Base-by-base conservation (phyloP, 1,284 basidiomycete genomes). In the Bondarzewia mesenterica region DNA sequence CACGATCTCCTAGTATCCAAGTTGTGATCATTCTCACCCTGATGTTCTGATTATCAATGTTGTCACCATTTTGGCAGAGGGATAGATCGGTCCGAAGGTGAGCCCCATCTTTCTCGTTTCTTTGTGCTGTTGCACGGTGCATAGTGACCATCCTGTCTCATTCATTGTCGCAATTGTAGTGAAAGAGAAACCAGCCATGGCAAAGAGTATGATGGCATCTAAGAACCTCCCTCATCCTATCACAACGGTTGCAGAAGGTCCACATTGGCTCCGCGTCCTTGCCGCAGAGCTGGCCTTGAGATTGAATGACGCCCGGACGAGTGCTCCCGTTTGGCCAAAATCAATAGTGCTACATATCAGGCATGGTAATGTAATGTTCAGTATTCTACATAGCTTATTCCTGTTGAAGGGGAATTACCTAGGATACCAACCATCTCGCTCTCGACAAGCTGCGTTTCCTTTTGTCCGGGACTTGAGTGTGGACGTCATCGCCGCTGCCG, bases 121-220 rank as follows among this genome's bases (percentile, higher is more conserved):
- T 54, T 32, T 8, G 15, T 29, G 37, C 38, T 12, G 36, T 23
- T 23, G 26, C 36, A 38, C 41, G 27, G 10, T 38, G 5, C 16
- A 27, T n/a, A n/a, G n/a, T n/a, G n/a, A n/a, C 14, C 20, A 25
- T 32, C 36, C n/a, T 25, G 10, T 50, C 51, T 59, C n/a, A 57
- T 62, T 50, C 56, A 55, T 29, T 23, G 53, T 37, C 4, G 27
- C 14, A 16, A 18, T n/a, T 25, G 20, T 57, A 90, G 93, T 96
- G 41, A 93, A 91, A 61, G 88, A 91, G 58, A 92, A 93, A 63
- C 75, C 86, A 3, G 71, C 77, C 0, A 70, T 86, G 36, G 83
- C 78, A 53, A 96, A 96, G 69, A 93, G 89, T 55, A 97, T 97
- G 93, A 70, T 93, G 46, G 91, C 92, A 0, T 86, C 90, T 8